phyloP scores from a whole-genome alignment of 2,329 filamentous ascomycete species.

The Myriangium duriaei region DNA sequence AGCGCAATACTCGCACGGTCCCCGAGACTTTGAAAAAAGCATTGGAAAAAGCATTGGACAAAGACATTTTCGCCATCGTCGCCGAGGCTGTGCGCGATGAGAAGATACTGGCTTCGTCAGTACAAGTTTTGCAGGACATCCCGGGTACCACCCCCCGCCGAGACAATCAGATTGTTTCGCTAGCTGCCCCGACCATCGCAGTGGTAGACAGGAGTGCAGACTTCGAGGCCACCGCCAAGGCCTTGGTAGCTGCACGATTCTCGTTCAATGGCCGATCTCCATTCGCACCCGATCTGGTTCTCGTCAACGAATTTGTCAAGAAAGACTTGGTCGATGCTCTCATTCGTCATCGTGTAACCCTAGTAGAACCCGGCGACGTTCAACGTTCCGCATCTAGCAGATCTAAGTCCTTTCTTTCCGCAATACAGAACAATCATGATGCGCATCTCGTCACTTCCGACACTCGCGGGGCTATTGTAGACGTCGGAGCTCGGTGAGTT shows the following conservation, averaged over 20 bases:
- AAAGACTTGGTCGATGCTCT: slow-evolving; percentile 41
- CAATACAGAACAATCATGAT: too few relatives aligned
- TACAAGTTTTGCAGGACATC: too few relatives aligned
- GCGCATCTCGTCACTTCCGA: too few relatives aligned
- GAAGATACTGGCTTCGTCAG: slow-evolving; percentile 17
- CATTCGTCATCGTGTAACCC: too few relatives aligned
- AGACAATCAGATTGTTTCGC: slow-evolving; percentile 25
- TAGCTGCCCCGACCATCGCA: slow-evolving; percentile 37
- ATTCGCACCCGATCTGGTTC: slow-evolving; percentile 49
- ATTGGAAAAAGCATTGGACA: slow-evolving; percentile 31
- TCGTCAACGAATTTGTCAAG: slow-evolving; percentile 53
- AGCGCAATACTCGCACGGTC: slow-evolving; percentile 25
- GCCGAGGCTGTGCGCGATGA: slow-evolving; percentile 19
- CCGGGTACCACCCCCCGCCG: slow-evolving; percentile 15
- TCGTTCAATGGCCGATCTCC: slow-evolving; percentile 43
- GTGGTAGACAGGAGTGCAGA: slow-evolving; percentile 50
- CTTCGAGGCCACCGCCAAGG: slow-evolving; percentile 39
- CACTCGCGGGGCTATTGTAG: too few relatives aligned
- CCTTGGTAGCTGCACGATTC: slow-evolving; percentile 43
- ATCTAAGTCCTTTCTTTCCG: too few relatives aligned
- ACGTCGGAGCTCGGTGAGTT: too few relatives aligned
- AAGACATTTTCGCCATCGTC: slow-evolving; percentile 37
- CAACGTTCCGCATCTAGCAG: too few relatives aligned
- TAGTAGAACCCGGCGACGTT: too few relatives aligned
- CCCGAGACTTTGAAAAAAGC: slow-evolving; percentile 26